phyloP scores from a whole-genome alignment of 805 yeast genomes.

The Candida rishiriensis region DNA sequence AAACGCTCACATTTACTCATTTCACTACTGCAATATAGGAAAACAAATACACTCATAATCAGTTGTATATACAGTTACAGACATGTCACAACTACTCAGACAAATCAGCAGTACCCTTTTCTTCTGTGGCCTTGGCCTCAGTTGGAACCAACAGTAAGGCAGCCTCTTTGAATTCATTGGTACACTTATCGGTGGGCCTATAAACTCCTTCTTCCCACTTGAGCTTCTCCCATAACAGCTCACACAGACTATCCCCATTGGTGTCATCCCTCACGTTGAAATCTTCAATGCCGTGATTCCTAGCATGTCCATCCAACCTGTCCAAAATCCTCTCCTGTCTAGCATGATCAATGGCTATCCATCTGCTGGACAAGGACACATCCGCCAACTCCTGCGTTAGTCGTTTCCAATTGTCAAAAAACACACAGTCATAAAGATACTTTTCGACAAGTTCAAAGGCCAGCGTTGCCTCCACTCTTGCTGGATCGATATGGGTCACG shows the following conservation, averaged over 20 bases:
- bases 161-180: slow-evolving; percentile 9
- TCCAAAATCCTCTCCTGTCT: background rate
- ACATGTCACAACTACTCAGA: slow-evolving; percentile 10
- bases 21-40: background rate
- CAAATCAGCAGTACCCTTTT: slow-evolving; percentile 6
- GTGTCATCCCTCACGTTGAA: slow-evolving; percentile 14
- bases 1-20: background rate
- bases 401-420: slow-evolving; percentile 24
- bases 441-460: slow-evolving; percentile 9
- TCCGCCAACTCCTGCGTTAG: slow-evolving; percentile 6
- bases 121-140: background rate
- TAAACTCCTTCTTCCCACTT: slow-evolving; percentile 15
- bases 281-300: slow-evolving; percentile 16
- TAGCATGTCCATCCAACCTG: slow-evolving; percentile 13
- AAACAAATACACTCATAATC: background rate
- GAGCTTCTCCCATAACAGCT: slow-evolving; percentile 12
- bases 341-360: too few relatives aligned
- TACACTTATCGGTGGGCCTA: slow-evolving; percentile 6
- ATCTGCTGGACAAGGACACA: slow-evolving; percentile 6
- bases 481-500: background rate
- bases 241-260: slow-evolving; percentile 10
- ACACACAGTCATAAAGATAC: slow-evolving; percentile 15
- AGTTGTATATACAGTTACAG: background rate
- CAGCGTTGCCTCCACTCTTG: background rate
- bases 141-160: slow-evolving; percentile 11